Base-by-base conservation (phyloP, 306 rosid genomes). In the Fagus sylvatica region DNA sequence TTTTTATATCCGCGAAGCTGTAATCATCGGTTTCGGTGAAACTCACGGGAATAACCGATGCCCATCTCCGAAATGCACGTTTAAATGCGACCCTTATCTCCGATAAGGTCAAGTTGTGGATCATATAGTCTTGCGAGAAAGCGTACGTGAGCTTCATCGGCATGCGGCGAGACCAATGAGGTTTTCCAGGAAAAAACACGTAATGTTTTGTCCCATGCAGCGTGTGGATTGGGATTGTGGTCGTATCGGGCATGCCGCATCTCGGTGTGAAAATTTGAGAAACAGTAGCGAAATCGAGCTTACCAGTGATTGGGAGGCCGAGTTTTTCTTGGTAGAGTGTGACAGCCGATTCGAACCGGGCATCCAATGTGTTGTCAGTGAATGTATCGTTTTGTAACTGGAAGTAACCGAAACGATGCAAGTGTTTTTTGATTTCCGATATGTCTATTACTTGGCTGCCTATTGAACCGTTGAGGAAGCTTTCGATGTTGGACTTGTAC, bases 61-160 rank as follows among this genome's bases (percentile, higher is more conserved):
- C 88, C 98, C 98, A 94, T 7, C 83, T 76, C 0, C 70, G 10
- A 69, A 92, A 94, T 0, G 98, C 87, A 0, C 82, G 84, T 22
- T 43, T 62, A 53, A 91, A 91, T 0, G 82, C 85, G 16, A 19
- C 13, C 39, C 71, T 84, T 51, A 91, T 80, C 1, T 90, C 89
- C 1, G 51, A 67, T 1, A 69, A 7, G 73, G 82, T 90, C 87
- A 93, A 64, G 71, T 66, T 70, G 1, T 67, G 76, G 22, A 81
- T 82, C 81, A 59, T 76, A 53, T 89, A 55, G 0, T 81, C 90
- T 1, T 77, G 80, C 15, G 88, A 89, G 80, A 94, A 84, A 0
- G 85, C 88, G 13, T 94, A 94, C 7, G 94, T 89, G 39, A 94
- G 88, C 60, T 69, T 82, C 84, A 87, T 93, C 0, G 96, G 97